Base-by-base conservation (phyloP, 2,329 filamentous ascomycete genomes). In the Penicillium palitans region DNA sequence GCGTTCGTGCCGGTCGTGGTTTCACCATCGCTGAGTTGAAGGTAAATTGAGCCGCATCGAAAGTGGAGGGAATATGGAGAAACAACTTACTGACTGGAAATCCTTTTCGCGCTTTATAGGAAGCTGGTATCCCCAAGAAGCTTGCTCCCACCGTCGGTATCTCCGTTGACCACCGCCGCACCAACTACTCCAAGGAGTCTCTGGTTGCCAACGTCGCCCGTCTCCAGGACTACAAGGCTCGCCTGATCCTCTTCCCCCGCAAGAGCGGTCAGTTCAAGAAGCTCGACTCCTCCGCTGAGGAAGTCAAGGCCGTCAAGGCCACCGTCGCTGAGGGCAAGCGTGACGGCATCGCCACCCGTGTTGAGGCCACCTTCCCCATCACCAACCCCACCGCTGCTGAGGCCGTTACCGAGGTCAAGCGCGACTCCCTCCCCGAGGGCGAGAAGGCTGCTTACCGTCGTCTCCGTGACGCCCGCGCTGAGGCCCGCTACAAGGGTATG, bases 1-100 rank as follows among this genome's bases (percentile, higher is more conserved):
- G 92, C 79, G 90, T 96, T 78, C 90, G 95, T 79, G 87, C 91
- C 77, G 95, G 95, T 81, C 92, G 95, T 85, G 95, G 95, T 80
- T 99, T 99, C 90, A 91, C 93, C 73, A 85, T 98, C 71, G 85
- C 88, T 83, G 95, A 99, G 87, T 86, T 99, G 79, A 99, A 99
- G 93, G 93, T 97, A 90, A 70, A 66, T 67, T 66, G 54, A 58
- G 60, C 42, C 35, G 55, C 33, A 37, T 33, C 51, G 25, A 35
- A 45, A 40, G 13, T 51, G 42, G 33, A 54, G 42, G 33, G 8
- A 19, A 13, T 27, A 45, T 40, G 37, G 19, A 37, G 27, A 29
- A 44, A 24, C 33, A 44, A 15, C 4, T 37, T 40, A 33, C 62
- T 60, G 58, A 67, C 54, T 55, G 31, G 24, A 19, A n/a, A 12